Evolutionary conservation across 2,329 filamentous ascomycete genomes (phyloP).

Genomic region (Fusarium fujikuroi): DNA sequence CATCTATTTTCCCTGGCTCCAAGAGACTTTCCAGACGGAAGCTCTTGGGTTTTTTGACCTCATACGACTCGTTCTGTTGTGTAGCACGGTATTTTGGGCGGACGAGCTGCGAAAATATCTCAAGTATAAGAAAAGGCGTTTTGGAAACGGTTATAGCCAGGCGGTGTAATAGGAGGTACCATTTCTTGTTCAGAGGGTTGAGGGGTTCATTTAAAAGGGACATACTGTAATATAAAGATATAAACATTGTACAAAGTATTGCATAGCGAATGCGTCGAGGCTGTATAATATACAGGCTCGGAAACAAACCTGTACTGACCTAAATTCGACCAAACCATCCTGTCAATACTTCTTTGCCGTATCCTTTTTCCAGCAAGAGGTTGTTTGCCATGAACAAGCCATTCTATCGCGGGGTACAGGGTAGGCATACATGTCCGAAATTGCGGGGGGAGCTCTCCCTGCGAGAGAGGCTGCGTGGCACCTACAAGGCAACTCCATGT

Average conservation of each 20-base stretch:
- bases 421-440: constrained; percentile 19
- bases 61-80: constrained; percentile 75
- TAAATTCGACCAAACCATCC: not conserved
- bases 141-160: constrained; percentile 72
- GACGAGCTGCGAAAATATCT: constrained; percentile 91
- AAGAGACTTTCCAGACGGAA: constrained; percentile 96
- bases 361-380: no score
- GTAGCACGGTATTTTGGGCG: constrained; percentile 93
- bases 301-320: not conserved
- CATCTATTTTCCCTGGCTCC: constrained; percentile 93
- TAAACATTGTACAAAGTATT: constrained; percentile 9
- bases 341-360: not conserved
- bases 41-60: constrained; percentile 80
- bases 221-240: constrained; percentile 30
- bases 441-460: constrained; percentile 37
- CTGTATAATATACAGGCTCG: not conserved
- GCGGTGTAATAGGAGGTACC: constrained; percentile 64
- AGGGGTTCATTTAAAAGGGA: not conserved
- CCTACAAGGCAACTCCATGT: constrained; percentile 30
- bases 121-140: constrained; percentile 66
- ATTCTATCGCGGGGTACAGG: constrained; percentile 19
- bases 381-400: not conserved
- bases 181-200: not conserved
- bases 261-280: constrained; percentile 23
- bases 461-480: constrained; percentile 41